phyloP scores from a whole-genome alignment of 345 rosid genomes.

The Citropsis articulata region DNA sequence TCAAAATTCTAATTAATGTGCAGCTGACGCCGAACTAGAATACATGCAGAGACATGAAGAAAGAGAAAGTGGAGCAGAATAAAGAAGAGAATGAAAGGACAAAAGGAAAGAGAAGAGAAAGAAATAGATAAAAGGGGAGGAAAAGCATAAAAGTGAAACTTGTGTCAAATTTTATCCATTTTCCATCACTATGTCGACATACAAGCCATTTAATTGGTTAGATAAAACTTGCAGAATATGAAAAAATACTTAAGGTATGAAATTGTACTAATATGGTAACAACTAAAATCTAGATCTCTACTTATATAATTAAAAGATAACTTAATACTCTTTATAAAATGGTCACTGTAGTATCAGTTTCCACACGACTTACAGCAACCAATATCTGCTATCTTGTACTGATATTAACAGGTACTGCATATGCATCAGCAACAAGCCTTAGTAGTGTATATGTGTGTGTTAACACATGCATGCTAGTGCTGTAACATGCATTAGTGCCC shows the following conservation, averaged over 20 bases:
- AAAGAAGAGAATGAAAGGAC: neutral
- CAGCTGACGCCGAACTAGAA: neutral
- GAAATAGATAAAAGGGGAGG: neutral
- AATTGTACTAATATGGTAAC: neutral
- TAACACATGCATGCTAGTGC: neutral
- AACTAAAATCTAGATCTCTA: neutral
- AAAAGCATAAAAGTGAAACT: neutral
- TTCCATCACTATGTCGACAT: neutral
- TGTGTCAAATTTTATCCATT: neutral
- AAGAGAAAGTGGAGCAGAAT: neutral
- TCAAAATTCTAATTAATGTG: neutral
- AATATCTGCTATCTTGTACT: neutral
- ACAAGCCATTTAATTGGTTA: neutral
- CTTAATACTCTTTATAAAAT: neutral
- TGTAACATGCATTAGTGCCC: neutral
- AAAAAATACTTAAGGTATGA: neutral
- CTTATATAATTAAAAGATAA: neutral
- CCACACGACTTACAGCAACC: neutral
- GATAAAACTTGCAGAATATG: neutral
- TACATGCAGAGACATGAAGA: neutral
- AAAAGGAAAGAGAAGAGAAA: neutral
- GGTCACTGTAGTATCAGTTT: neutral
- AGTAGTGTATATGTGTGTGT: neutral
- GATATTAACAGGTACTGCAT: neutral
- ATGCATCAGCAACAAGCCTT: neutral